A percentile compares a stretch with the other conserved stretches of the same genome.
Conservation (phyloP, 257 asterid genomes). For the Nicotiana attenuata region DNA sequence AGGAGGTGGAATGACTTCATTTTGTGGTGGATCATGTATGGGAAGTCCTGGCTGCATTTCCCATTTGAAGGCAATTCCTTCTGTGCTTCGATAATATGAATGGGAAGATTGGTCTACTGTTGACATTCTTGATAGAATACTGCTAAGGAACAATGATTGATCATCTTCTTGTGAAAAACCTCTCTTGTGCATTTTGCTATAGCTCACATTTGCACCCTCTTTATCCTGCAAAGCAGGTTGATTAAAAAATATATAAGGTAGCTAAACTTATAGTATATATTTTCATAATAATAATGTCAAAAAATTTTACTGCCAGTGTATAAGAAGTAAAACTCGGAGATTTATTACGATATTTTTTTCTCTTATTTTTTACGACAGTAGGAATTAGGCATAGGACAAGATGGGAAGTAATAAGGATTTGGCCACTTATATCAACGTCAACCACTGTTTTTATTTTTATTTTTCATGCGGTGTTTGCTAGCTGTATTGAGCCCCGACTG, state of each 20-base stretch:
- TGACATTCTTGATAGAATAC: constrained; percentile 37
- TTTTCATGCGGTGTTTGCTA: no score
- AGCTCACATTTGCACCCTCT: constrained; percentile 33
- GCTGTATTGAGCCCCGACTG: no score
- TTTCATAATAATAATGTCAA: background rate
- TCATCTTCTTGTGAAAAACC: constrained; percentile 39
- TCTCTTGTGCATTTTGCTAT: constrained; percentile 44
- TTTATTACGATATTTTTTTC: no score
- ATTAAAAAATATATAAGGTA: background rate
- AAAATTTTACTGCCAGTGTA: background rate
- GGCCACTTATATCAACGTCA: background rate
- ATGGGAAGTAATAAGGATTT: background rate
- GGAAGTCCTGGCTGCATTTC: constrained; percentile 39
- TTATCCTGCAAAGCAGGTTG: constrained; percentile 32
- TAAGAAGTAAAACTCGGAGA: background rate
- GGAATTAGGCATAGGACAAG: background rate
- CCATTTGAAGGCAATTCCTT: constrained; percentile 38
- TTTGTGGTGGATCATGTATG: constrained; percentile 11
- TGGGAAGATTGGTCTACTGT: constrained; percentile 33
- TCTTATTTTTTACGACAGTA: background rate
- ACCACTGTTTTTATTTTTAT: no score
- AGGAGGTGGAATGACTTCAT: constrained; percentile 30
- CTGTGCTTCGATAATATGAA: constrained; percentile 12
- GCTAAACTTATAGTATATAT: background rate
- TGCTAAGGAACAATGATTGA: constrained; percentile 23